phyloP scores from a whole-genome alignment of 768 basidiomycete species.

The Boletus coccyginus region DNA sequence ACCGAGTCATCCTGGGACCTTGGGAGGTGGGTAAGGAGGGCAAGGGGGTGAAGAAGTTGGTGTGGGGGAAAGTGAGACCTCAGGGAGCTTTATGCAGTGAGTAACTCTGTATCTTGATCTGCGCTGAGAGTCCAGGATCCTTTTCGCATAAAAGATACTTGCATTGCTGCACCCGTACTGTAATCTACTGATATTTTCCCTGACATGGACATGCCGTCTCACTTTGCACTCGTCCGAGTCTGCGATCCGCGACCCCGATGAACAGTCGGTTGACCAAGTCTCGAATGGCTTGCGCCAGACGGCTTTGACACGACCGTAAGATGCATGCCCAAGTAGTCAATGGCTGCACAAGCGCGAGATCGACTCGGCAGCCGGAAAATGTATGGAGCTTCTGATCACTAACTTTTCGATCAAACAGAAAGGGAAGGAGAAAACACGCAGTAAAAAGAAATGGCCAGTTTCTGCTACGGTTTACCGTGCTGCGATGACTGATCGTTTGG shows the following conservation, averaged over 20 bases:
- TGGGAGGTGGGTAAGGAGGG: conserved; percentile 32
- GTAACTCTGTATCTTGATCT: neutral
- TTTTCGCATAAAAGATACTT: conserved; percentile 3
- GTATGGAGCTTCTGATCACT: too few species aligned
- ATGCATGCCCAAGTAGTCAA: neutral
- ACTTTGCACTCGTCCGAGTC: neutral
- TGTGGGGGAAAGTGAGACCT: conserved; percentile 27
- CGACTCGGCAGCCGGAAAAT: conserved; percentile 1
- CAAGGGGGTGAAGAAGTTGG: conserved; percentile 29
- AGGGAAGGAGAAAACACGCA: conserved; percentile 85
- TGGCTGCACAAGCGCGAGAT: neutral
- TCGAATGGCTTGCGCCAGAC: too few species aligned
- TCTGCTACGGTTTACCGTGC: neutral
- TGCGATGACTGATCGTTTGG: neutral
- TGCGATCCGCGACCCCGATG: neutral
- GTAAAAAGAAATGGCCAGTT: conserved; percentile 82
- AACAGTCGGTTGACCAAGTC: neutral
- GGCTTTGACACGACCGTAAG: neutral
- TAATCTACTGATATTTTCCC: conserved; percentile 1
- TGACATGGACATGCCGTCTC: neutral
- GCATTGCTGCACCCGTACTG: neutral
- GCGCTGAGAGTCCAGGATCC: neutral
- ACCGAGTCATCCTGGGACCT: conserved; percentile 37
- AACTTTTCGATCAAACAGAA: conserved; percentile 87
- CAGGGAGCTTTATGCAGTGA: conserved; percentile 5